phyloP scores from a whole-genome alignment of 805 yeast genomes.

The Myxozyma geophila region DNA sequence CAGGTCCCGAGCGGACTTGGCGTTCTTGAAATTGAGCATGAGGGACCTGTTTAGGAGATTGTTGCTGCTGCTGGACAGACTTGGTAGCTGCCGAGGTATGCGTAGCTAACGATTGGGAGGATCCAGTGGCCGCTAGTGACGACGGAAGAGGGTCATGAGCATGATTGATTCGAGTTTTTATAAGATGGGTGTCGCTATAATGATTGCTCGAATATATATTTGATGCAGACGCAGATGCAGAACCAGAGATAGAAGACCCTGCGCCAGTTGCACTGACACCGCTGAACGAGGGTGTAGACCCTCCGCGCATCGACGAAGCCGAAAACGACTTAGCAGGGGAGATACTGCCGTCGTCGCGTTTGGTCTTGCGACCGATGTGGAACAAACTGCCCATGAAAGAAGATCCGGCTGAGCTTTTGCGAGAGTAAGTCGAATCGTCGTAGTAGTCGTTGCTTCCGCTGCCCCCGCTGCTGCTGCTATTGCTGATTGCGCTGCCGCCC shows the following conservation, averaged over 20 bases:
- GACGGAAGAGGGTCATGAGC: neutral
- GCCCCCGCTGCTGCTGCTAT: no score
- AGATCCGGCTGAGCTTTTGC: slow-evolving; percentile 13
- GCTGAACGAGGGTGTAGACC: neutral
- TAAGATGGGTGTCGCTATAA: slow-evolving; percentile 30
- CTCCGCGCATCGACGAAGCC: slow-evolving; percentile 3
- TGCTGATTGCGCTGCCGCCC: neutral
- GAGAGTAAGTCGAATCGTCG: neutral
- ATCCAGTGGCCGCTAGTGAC: neutral
- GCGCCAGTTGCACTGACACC: neutral
- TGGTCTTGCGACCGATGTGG: slow-evolving; percentile 32
- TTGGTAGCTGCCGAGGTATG: neutral
- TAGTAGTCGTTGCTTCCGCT: neutral
- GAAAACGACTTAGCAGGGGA: slow-evolving; percentile 18
- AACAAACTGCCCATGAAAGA: slow-evolving; percentile 33
- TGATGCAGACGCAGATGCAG: no score
- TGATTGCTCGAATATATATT: slow-evolving; percentile 13
- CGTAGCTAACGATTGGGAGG: neutral
- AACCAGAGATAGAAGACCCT: no score
- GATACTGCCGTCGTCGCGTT: slow-evolving; percentile 28
- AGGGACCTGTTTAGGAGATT: slow-evolving; percentile 7
- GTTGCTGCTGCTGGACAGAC: neutral
- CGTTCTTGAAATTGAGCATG: slow-evolving; percentile 14
- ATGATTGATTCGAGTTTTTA: slow-evolving; percentile 4
- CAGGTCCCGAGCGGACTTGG: slow-evolving; percentile 15